Evolutionary conservation across 1,284 basidiomycete genomes (phyloP).

Genomic region (Leccinum pseudoinsigne): DNA sequence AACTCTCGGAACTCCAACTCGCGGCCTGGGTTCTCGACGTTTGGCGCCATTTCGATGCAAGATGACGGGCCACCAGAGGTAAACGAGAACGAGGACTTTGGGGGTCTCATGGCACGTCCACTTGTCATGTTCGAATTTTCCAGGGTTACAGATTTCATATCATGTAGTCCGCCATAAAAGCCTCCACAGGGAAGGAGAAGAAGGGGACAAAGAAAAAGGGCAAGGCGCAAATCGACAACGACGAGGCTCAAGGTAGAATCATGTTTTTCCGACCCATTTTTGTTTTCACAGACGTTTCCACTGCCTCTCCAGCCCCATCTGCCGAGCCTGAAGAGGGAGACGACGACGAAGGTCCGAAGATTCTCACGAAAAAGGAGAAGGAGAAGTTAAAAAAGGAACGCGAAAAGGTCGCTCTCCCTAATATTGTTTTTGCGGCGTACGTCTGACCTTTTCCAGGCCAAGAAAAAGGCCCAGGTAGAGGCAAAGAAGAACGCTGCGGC

Average conservation of each 20-base stretch:
- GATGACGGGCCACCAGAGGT: slow-evolving; percentile 48
- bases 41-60: slow-evolving; percentile 49
- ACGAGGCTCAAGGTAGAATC: slow-evolving; percentile 32
- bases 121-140: neutral
- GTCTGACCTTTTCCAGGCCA: slow-evolving; percentile 57
- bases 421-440: slow-evolving; percentile 2
- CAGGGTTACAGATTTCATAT: slow-evolving; percentile 11
- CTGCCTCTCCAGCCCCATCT: slow-evolving; percentile 19
- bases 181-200: slow-evolving; percentile 46
- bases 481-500: slow-evolving; percentile 65
- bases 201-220: slow-evolving; percentile 56
- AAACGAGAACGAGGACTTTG: slow-evolving; percentile 74
- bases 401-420: slow-evolving; percentile 67
- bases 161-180: slow-evolving; percentile 56
- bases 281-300: slow-evolving; percentile 27
- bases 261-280: slow-evolving; percentile 10
- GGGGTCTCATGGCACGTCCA: slow-evolving; percentile 78
- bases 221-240: slow-evolving; percentile 40
- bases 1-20: slow-evolving; percentile 23
- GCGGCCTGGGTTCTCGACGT: slow-evolving; percentile 48
- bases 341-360: slow-evolving; percentile 48
- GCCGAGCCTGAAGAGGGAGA: slow-evolving; percentile 42
- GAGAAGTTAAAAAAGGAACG: slow-evolving; percentile 93
- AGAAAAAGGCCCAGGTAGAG: slow-evolving; percentile 92
- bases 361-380: slow-evolving; percentile 91